Evolutionary conservation across 2,329 filamentous ascomycete genomes (phyloP), one percentile per base, ranked within the genome.

Genomic region (Colletotrichum eleusines): DNA sequence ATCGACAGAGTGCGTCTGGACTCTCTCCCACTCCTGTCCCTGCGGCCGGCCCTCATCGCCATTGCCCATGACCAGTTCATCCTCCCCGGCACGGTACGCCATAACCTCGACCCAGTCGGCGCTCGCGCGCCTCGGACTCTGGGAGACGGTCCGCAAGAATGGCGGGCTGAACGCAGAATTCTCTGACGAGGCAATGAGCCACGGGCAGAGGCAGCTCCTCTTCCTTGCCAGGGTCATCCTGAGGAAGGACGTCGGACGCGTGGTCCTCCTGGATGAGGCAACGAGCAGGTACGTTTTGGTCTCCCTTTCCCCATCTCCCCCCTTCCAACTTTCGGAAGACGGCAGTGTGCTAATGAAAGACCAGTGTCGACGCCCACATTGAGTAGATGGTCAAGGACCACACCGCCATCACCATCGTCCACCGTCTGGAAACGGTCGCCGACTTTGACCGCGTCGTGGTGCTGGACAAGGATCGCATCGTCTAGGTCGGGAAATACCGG

Each of bases 51-150:
- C 11, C 54, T 77, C 42, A 73, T 61, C 42, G 73, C 46, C 63
- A 74, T 58, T 58, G 62, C 67, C 20, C 71, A 53, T 35, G 69
- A 58, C 42, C 63, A 72, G 40, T 60, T 73, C 38, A 60, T 72
- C 8, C 59, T 73, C 12, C 60, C 71, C 0, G 69, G 71, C 18
- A 63, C 71, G 26, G 69, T 72, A 16, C 69, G 71, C 2, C 54
- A 87, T 79, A 99, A 99, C 78, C 87, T 99, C 20, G 64, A 73
- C 44, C 71, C 71, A 51, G 44, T 50, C 59, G 18, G 44, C 54
- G 1, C 63, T 73, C 31, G 33, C 40, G 5, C 59, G 63, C 28
- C 54, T 73, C 26, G 65, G 53, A 18, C 57, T 80, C 2, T 66
- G 72, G 67, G 66, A 74, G 1, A 44, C 74, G 0, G 76, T 87